Base-by-base conservation (phyloP, 306 rosid species). In the Glycine tomentella region DNA sequence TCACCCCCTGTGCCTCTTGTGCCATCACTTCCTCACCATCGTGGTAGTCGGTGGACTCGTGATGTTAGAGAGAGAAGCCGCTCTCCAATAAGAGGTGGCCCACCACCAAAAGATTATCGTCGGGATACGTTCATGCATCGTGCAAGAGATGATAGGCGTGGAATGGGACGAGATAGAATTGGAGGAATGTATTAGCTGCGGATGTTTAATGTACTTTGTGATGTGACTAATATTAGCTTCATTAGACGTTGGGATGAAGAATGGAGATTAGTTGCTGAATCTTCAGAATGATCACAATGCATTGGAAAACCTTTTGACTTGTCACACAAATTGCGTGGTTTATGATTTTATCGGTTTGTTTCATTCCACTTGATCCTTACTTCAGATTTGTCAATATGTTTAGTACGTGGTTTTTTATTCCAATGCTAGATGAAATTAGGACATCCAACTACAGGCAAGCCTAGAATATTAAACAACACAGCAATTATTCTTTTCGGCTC, bases 1-100 rank as follows among this genome's bases (percentile, higher is more conserved):
- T 91, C 98, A 46, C 95, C 98, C 6, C 87, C 88, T 66, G 91
- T 83, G 38, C 90, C 87, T 9, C 75, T 81, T 4, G 51, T 89
- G 64, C 89, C 87, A 0, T 53, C 88, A 56, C 74, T 80, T 70
- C 89, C 90, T 75, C 79, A 92, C 49, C 87, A 86, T 40, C 97
- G 88, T 53, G 93, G 90, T 62, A 92, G 90, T 40, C 83, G 82
- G 9, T 83, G 86, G 86, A 48, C 84, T 17, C 97, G 92, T 42
- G 94, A 87, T 56, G 85, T 71, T 40, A 90, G 97, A 58, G 92
- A 91, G 85, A 87, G 98, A 80, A 93, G 98, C 84, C 89, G 93
- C 36, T 93, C 98, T 31, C 98, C 97, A 0, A 20, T 93, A 9
- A 85, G 97, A 67, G 91, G 91, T 7, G 93, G 87, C 7, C 92